Percentiles rank a stretch among this genome's conserved stretches.
Evolutionary conservation across 176 grass and related monocot species (phyloP).

Genomic region (Stipa capillata): DNA sequence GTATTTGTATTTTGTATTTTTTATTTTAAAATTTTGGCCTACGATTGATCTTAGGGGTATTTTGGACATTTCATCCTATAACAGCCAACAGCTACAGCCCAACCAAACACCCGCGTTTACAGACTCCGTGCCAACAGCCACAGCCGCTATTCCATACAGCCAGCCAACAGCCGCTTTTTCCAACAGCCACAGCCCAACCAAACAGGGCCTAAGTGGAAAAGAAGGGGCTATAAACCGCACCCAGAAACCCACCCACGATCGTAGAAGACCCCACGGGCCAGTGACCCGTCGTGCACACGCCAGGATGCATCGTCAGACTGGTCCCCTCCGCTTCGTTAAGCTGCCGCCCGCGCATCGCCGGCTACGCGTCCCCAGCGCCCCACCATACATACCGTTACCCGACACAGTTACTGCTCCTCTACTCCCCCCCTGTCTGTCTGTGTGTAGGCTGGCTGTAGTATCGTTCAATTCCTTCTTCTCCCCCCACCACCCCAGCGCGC

Average conservation of each 20-base stretch:
- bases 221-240: background rate
- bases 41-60: too few relatives aligned
- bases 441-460: background rate
- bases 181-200: too few relatives aligned
- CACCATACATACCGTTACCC: constrained; percentile 32
- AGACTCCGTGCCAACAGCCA: too few relatives aligned
- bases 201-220: too few relatives aligned
- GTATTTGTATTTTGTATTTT: too few relatives aligned
- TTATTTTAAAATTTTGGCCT: too few relatives aligned
- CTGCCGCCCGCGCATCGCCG: background rate
- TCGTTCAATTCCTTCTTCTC: background rate
- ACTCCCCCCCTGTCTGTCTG: background rate
- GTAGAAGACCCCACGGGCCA: background rate
- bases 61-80: too few relatives aligned
- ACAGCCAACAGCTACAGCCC: too few relatives aligned
- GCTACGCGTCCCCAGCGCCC: constrained; percentile 8
- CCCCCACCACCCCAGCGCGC: background rate
- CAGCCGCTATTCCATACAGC: too few relatives aligned
- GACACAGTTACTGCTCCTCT: constrained; percentile 29
- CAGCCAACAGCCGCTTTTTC: too few relatives aligned
- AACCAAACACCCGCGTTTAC: too few relatives aligned
- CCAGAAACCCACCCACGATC: background rate
- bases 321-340: background rate
- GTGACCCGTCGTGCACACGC: background rate
- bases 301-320: constrained; percentile 7